Base-by-base conservation (phyloP, 2,329 filamentous ascomycete genomes). In the Thelonectria discophora region DNA sequence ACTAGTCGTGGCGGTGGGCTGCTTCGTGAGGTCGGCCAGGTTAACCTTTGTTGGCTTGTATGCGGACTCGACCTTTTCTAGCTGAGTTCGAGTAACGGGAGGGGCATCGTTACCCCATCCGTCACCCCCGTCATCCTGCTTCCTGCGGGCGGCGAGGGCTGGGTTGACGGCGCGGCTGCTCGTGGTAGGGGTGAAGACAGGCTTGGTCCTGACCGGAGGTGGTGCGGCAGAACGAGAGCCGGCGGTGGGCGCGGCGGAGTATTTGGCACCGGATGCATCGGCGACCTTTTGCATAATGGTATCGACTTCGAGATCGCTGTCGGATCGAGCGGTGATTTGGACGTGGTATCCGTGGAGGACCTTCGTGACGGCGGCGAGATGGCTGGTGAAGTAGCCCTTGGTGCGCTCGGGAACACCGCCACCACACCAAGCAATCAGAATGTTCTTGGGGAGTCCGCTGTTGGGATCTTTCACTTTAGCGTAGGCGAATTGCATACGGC, bases 361-460 rank as follows among this genome's bases (percentile, higher is more conserved):
- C 79, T 97, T 97, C 64, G 93, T 89, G 39, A 98, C 93, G 49
- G 93, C 90, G 63, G 91, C 89, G 49, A 95, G 82, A 79, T 99
- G 94, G 80, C 93, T 97, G 68, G 93, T 97, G 76, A 99, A 99
- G 80, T 98, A 98, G 67, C 95, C 95, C 80, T 98, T 99, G 64
- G 94, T 98, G 72, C 94, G 86, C 80, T 99, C 95, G n/a, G 95
- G 95, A 15, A 99, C 95, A 70, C 95, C 95, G 74, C 96, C 94
- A 68, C 95, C 95, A 77, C 95, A 99, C 91, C 95, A 99, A 68
- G 91, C 94, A 75, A 99, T 93, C 68, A 99, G 85, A 62, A 97
- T 92, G 76, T 89, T 91, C 82, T 99, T 99, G 51, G 94, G 93
- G 15, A 99, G 86, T 20, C 81, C 82, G 3, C 91, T 92, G 78